A percentile compares a stretch with the other conserved stretches of the same genome.
Conservation (phyloP, 495 filamentous ascomycete species). For the Amorphotheca resinae region DNA sequence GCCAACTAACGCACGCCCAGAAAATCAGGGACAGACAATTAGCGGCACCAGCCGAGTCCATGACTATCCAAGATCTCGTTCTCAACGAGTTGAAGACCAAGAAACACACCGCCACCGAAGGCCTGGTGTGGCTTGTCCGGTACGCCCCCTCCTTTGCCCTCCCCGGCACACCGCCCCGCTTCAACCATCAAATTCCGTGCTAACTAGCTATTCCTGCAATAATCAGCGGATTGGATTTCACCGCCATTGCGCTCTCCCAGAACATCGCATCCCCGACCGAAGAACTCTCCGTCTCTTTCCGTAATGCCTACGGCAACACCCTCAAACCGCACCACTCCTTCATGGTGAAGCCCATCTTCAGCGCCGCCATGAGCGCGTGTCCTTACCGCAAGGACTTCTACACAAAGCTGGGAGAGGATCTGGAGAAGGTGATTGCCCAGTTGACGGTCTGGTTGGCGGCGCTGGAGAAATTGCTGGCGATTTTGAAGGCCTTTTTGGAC, state of each 20-base stretch:
- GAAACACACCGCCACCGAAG: constrained; percentile 77
- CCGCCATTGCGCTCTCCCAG: constrained; percentile 63
- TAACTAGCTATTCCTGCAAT: too few relatives aligned
- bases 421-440: constrained; percentile 44
- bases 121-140: constrained; percentile 85
- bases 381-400: constrained; percentile 91
- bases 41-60: constrained; percentile 61
- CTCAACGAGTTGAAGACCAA: constrained; percentile 75
- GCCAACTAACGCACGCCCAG: constrained; percentile 29
- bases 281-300: constrained; percentile 81
- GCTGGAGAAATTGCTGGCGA: constrained; percentile 59
- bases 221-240: constrained; percentile 88
- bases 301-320: constrained; percentile 65
- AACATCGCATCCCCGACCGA: constrained; percentile 53
- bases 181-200: constrained; percentile 8
- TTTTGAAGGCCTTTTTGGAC: constrained; percentile 61
- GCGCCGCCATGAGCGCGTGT: constrained; percentile 78
- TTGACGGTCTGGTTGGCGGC: constrained; percentile 58
- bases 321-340: constrained; percentile 86
- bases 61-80: constrained; percentile 72
- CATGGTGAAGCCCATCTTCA: constrained; percentile 79
- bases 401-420: constrained; percentile 61
- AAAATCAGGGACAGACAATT: constrained; percentile 83
- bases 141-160: constrained; percentile 28
- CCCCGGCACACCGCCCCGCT: constrained; percentile 2